A percentile compares a stretch with the other conserved stretches of the same genome.
Evolutionary conservation across 139 green algal species (phyloP).

Genomic region (Zygnema cylindricum): DNA sequence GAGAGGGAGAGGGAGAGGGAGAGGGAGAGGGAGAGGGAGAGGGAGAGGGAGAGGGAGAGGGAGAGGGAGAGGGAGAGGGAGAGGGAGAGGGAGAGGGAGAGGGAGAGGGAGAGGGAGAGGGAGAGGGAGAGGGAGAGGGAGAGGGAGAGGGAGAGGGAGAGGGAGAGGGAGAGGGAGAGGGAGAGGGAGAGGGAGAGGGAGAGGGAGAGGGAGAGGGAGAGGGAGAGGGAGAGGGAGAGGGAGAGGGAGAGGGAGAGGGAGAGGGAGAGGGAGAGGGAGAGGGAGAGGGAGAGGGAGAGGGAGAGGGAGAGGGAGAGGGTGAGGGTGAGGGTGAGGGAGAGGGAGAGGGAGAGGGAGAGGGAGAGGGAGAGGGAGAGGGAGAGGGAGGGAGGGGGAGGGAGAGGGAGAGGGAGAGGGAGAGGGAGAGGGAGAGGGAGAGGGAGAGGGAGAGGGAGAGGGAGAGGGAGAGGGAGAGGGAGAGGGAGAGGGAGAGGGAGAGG

Average conservation of each 20-base stretch:
- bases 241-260: neutral
- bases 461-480: neutral
- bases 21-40: slow-evolving; percentile 1
- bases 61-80: neutral
- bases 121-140: neutral
- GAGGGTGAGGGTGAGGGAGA: no score
- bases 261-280: neutral
- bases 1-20: neutral
- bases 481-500: neutral
- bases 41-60: slow-evolving; percentile 6
- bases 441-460: neutral
- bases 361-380: neutral
- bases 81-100: slow-evolving; percentile 2
- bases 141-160: slow-evolving; percentile 1
- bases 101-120: neutral
- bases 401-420: neutral
- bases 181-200: neutral
- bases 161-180: neutral
- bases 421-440: neutral
- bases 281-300: neutral
- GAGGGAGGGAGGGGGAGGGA: neutral
- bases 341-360: neutral
- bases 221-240: slow-evolving; percentile 1
- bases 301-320: no score
- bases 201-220: neutral